phyloP scores from a whole-genome alignment of 2,329 filamentous ascomycete genomes.

The Fulvia fulva region DNA sequence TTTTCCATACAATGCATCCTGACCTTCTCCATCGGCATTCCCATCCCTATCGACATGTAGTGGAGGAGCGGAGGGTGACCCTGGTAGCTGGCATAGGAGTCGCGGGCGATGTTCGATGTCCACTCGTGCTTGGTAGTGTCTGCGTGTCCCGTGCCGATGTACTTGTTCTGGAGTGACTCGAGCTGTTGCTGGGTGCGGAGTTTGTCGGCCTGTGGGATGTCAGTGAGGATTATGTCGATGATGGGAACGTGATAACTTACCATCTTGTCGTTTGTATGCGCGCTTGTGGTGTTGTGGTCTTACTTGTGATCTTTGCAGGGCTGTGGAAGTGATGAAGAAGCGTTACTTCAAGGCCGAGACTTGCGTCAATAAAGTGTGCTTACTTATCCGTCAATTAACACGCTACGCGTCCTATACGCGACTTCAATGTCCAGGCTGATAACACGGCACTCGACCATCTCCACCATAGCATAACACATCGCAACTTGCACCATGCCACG shows the following conservation, averaged over 20 bases:
- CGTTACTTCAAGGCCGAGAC: neutral
- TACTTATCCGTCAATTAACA: neutral
- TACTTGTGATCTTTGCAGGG: neutral
- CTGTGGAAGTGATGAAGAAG: neutral
- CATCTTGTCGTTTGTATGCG: neutral
- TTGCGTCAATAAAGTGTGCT: neutral
- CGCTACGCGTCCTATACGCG: neutral
- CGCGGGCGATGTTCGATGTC: conserved; percentile 91
- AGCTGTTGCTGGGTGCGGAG: conserved; percentile 96
- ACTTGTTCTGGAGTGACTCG: conserved; percentile 91
- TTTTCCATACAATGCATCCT: conserved; percentile 74
- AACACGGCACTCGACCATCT: too few relatives aligned
- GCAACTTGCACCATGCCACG: conserved; percentile 12
- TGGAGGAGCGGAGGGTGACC: conserved; percentile 84
- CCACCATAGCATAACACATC: neutral
- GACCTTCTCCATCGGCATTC: conserved; percentile 73
- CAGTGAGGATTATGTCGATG: neutral
- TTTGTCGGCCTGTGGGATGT: conserved; percentile 70
- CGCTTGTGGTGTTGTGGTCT: neutral
- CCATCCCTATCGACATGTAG: conserved; percentile 86
- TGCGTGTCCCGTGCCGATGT: conserved; percentile 90
- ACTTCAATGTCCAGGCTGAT: neutral
- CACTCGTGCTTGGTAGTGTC: conserved; percentile 98
- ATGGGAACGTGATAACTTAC: neutral
- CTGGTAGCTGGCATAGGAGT: conserved; percentile 83